These are phyloP conservation scores for Boletus rubescentipes DNA, from an alignment of 768 basidiomycete genomes.

Conservation along the genomic window DNA sequence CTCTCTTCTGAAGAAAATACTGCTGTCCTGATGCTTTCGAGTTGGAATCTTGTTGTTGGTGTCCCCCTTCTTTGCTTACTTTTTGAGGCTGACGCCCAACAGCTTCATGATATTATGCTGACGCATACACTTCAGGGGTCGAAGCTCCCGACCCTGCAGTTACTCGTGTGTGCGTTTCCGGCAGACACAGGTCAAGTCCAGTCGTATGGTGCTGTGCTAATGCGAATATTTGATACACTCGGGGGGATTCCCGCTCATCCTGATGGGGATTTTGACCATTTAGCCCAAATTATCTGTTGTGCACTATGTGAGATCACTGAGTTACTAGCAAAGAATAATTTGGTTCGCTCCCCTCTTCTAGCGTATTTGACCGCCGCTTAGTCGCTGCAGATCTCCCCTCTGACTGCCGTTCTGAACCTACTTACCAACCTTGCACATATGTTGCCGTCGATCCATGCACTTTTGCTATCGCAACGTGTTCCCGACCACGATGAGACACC, in stretches of 20 bases:
- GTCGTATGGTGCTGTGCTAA: constrained; percentile 43
- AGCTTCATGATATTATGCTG: constrained; percentile 64
- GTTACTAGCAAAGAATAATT: constrained; percentile 35
- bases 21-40: constrained; percentile 40
- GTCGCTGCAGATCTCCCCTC: constrained; percentile 39
- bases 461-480: constrained; percentile 34
- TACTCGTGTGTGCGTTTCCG: constrained; percentile 43
- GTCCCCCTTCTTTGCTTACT: not conserved
- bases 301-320: constrained; percentile 42
- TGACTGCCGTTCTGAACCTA: constrained; percentile 55
- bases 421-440: constrained; percentile 45
- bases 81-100: constrained; percentile 2
- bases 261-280: constrained; percentile 17
- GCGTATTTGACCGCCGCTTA: constrained; percentile 4
- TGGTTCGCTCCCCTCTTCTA: constrained; percentile 37
- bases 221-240: constrained; percentile 34
- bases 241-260: constrained; percentile 23
- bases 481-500: constrained; percentile 28
- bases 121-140: constrained; percentile 48
- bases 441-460: constrained; percentile 46
- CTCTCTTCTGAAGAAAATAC: constrained; percentile 29
- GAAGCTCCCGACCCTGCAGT: constrained; percentile 49
- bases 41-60: constrained; percentile 58
- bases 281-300: constrained; percentile 30
- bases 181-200: constrained; percentile 25